These are phyloP conservation scores for Diaporthe citriasiana DNA, from an alignment of 2,329 filamentous ascomycete genomes.

Conservation along the genomic window DNA sequence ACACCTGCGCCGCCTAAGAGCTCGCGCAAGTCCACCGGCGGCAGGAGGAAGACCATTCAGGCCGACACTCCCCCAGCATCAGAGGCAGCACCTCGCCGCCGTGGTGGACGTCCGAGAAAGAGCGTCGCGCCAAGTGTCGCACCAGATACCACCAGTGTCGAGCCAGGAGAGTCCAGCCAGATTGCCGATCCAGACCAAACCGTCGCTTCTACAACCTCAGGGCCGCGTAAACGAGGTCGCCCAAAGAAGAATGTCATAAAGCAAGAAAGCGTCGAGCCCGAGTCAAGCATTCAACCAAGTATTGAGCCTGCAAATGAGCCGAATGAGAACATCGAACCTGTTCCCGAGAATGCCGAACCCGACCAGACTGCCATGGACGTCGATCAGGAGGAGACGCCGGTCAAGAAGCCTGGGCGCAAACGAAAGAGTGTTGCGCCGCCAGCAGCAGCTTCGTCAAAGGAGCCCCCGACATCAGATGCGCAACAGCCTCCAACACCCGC, in stretches of 20 bases:
- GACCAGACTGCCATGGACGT: conserved; percentile 50
- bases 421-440: conserved; percentile 71
- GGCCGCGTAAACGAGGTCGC: conserved; percentile 37
- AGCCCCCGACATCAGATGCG: conserved; percentile 47
- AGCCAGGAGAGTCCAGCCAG: conserved; percentile 55
- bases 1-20: conserved; percentile 77
- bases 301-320: conserved; percentile 54
- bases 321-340: neutral
- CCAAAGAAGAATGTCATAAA: conserved; percentile 40
- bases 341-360: conserved; percentile 49
- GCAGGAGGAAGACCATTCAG: conserved; percentile 50
- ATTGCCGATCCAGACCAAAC: conserved; percentile 32
- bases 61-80: conserved; percentile 39
- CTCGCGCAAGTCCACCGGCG: conserved; percentile 50
- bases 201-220: conserved; percentile 7
- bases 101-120: conserved; percentile 59
- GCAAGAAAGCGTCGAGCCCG: conserved; percentile 40
- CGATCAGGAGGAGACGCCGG: conserved; percentile 48
- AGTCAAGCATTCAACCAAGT: conserved; percentile 40
- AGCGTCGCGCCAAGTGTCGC: conserved; percentile 52
- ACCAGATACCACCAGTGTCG: conserved; percentile 59
- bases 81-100: conserved; percentile 56
- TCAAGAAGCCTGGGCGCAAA: conserved; percentile 72
- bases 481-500: conserved; percentile 53
- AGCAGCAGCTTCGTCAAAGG: conserved; percentile 50